Conservation (phyloP, 768 basidiomycete genomes). For the Cystofilobasidium capitatum region DNA sequence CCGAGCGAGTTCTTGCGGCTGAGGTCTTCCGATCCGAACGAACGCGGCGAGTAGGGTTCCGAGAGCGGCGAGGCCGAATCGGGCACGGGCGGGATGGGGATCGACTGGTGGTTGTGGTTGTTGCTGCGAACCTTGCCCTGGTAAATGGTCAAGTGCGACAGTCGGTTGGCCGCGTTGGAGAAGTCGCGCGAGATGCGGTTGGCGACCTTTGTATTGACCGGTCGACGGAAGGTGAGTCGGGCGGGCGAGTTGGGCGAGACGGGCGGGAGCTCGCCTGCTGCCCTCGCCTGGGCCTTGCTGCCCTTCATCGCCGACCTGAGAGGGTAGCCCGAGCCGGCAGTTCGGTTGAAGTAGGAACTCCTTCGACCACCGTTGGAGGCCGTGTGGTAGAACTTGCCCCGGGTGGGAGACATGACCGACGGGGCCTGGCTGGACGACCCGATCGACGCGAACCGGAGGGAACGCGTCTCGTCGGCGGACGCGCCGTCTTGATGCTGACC, state of each 20-base stretch:
- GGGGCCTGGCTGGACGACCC: background rate
- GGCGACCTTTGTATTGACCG: constrained; percentile 8
- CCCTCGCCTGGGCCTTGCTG: constrained; percentile 2
- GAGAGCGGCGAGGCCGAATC: background rate
- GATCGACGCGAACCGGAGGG: background rate
- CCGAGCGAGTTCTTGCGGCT: constrained; percentile 3
- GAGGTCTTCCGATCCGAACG: background rate
- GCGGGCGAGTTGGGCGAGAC: background rate
- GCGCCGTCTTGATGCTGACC: background rate
- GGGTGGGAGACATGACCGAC: background rate
- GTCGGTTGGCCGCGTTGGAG: background rate
- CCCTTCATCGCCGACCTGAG: constrained; percentile 22
- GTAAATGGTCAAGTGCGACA: constrained; percentile 5
- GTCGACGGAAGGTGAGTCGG: background rate
- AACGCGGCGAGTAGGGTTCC: constrained; percentile 1
- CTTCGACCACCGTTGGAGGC: background rate
- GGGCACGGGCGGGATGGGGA: background rate
- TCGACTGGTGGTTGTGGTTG: background rate
- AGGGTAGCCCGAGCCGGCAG: constrained; percentile 14
- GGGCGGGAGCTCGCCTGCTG: background rate
- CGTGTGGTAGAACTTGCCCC: constrained; percentile 2
- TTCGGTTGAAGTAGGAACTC: constrained; percentile 3
- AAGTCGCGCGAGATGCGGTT: constrained; percentile 15
- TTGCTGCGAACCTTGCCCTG: constrained; percentile 9
- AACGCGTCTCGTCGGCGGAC: background rate